Evolutionary conservation across 2,329 filamentous ascomycete genomes (phyloP), one percentile per base, ranked within the genome.

Genomic region (Torrubiella hemipterigena): DNA sequence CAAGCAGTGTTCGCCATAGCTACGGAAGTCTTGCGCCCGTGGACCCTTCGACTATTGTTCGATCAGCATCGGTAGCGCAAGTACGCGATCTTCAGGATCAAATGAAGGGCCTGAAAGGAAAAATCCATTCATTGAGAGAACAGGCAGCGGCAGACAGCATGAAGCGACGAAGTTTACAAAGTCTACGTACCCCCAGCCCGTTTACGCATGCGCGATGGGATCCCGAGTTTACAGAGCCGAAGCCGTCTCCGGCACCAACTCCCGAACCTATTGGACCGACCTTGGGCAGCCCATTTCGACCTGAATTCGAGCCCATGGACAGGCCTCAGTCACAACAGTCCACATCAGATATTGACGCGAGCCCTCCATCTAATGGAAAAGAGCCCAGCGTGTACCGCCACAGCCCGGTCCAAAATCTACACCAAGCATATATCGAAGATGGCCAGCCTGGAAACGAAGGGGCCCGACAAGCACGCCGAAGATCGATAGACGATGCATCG

Each of bases 31-130:
- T 64, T 30, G 45, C 52, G 2, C 58, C 46, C n/a, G 61, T 64
- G 8, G 58, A 62, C 22, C 22, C 22, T 24, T 11, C 22, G 26
- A 65, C 63, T 2, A 54, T 79, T 7, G 69, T 69, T 17, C 69
- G 82, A 13, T 77, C 81, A 3, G 66, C 75, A 11, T 89, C 84
- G 1, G 75, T 75, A n/a, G 68, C 77, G 11, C 77, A 82, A 46
- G 74, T 83, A 47, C 74, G 78, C 7, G 70, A 72, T 31, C 62
- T 94, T 26, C 83, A 84, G 37, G 79, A 85, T 41, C 85, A 93
- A 50, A 83, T 94, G 71, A 77, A 81, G 34, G 84, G 81, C 32
- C 64, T 94, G 28, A 87, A 86, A 48, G 83, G 81, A 37, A 84
- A 85, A 46, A 86, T 94, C 21, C 87, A 84, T 2, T 80, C 66